These are phyloP conservation scores for Leucogyrophana mollusca DNA, from an alignment of 768 basidiomycete species.

Conservation along the genomic window DNA sequence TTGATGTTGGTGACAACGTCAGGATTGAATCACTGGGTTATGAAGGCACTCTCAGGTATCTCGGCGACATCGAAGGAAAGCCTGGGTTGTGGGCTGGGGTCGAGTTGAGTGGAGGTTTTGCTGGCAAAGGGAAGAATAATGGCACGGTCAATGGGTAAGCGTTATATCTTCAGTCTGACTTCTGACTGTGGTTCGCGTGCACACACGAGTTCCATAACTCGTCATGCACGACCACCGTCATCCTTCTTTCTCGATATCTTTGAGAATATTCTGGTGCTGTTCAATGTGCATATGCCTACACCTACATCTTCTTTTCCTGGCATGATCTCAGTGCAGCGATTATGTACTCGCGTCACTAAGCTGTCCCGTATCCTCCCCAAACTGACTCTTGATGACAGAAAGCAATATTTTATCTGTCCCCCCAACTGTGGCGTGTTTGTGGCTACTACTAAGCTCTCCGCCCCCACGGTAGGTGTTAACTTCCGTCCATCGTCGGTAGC, in stretches of 20 bases:
- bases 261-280: too few relatives aligned
- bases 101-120: conserved; percentile 80
- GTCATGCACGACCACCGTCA: not conserved
- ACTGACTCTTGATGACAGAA: conserved; percentile 32
- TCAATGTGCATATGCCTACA: too few relatives aligned
- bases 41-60: conserved; percentile 77
- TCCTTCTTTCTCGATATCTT: too few relatives aligned
- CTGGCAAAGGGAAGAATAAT: conserved; percentile 94
- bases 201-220: not conserved
- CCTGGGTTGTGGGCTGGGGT: conserved; percentile 92
- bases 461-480: conserved; percentile 63
- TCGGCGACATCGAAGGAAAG: conserved; percentile 89
- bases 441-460: conserved; percentile 74
- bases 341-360: too few relatives aligned
- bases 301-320: too few relatives aligned
- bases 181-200: not conserved
- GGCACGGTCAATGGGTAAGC: conserved; percentile 87
- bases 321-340: too few relatives aligned
- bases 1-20: conserved; percentile 79
- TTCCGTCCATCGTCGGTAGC: conserved; percentile 77
- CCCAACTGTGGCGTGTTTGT: conserved; percentile 91
- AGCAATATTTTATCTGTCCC: conserved; percentile 83
- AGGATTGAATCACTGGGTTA: conserved; percentile 85
- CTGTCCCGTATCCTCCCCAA: too few relatives aligned
- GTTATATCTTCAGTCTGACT: not conserved